A percentile compares a stretch with the other conserved stretches of the same genome.
phyloP scores from a whole-genome alignment of 345 rosid species.

The Lenwebbia sp. region DNA sequence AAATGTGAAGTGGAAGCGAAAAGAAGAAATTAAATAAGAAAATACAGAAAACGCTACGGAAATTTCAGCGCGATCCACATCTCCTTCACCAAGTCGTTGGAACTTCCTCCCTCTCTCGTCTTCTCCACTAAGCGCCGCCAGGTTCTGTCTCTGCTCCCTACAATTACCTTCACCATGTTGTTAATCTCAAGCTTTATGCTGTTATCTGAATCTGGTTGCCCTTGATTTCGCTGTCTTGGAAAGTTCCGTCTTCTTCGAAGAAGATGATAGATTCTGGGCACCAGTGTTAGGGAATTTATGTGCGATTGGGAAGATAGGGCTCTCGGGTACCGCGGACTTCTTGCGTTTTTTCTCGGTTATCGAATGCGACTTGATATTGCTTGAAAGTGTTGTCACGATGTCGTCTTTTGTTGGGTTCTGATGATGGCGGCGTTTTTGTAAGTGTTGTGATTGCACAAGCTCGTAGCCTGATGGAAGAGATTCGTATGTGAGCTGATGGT shows the following conservation, averaged over 20 bases:
- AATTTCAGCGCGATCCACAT: not conserved
- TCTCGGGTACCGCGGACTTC: not conserved
- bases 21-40: not conserved
- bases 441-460: not conserved
- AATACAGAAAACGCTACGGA: not conserved
- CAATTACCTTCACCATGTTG: too few species aligned
- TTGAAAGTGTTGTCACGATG: not conserved
- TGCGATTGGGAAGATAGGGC: not conserved
- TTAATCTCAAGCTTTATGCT: too few species aligned
- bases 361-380: not conserved
- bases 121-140: not conserved
- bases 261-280: not conserved
- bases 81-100: not conserved
- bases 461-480: not conserved
- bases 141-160: not conserved
- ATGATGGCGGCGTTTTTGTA: not conserved
- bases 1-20: not conserved
- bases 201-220: not conserved
- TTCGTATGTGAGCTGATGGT: not conserved
- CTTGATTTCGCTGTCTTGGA: not conserved
- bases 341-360: not conserved
- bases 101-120: not conserved
- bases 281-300: not conserved
- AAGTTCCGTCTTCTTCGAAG: not conserved
- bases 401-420: not conserved